Conservation (phyloP, 371 early-diverging fungal genomes). For the Apophysomyces trapeziformis region DNA sequence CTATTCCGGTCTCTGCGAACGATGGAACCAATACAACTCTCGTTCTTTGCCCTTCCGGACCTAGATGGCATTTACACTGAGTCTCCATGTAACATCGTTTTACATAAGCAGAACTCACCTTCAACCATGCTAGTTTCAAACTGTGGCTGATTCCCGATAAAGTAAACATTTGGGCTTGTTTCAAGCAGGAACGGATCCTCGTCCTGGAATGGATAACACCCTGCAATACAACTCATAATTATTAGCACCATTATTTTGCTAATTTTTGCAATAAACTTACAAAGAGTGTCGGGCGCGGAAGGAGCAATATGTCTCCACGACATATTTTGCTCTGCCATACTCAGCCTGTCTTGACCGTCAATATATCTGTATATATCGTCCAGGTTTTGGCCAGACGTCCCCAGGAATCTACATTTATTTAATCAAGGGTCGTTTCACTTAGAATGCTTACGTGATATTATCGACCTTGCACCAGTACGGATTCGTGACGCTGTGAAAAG, state of each 20-base stretch:
- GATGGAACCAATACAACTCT: conserved; percentile 71
- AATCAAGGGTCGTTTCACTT: background rate
- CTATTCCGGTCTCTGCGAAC: conserved; percentile 61
- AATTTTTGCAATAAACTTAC: conserved; percentile 41
- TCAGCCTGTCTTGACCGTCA: conserved; percentile 57
- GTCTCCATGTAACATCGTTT: too few species aligned
- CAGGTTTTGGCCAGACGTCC: conserved; percentile 85
- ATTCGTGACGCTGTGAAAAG: conserved; percentile 77
- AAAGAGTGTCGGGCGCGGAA: conserved; percentile 92
- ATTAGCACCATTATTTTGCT: background rate
- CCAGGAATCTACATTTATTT: conserved; percentile 59
- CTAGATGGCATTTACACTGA: conserved; percentile 20
- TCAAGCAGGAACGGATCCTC: conserved; percentile 85
- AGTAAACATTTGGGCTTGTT: conserved; percentile 80
- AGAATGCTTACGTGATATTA: conserved; percentile 50
- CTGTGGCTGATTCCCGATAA: conserved; percentile 87
- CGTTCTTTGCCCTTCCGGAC: conserved; percentile 54
- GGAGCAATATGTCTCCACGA: conserved; percentile 90
- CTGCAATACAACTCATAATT: conserved; percentile 31
- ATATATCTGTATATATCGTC: conserved; percentile 82
- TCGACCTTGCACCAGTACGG: conserved; percentile 78
- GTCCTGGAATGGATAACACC: conserved; percentile 87
- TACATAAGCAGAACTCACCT: conserved; percentile 40
- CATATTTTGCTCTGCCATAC: conserved; percentile 72
- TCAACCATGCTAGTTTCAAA: conserved; percentile 66